phyloP scores from a whole-genome alignment of 1,284 basidiomycete species.

The Farysia itapuensis region DNA sequence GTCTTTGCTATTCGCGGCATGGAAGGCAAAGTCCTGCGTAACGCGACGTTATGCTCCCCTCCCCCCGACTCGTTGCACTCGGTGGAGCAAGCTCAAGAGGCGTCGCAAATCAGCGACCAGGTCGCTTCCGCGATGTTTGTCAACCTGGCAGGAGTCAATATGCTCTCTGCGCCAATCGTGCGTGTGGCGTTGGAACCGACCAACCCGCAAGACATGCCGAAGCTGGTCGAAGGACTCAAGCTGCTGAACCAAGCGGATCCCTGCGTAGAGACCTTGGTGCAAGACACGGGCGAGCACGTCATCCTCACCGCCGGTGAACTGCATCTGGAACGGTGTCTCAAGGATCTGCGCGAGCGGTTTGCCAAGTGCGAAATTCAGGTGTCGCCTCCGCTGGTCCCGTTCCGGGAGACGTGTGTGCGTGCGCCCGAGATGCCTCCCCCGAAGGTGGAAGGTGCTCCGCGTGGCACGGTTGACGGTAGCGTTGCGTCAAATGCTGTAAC shows the following conservation, averaged over 20 bases:
- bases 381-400: constrained; percentile 94
- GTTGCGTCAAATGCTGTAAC: constrained; percentile 74
- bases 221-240: constrained; percentile 82
- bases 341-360: constrained; percentile 91
- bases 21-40: constrained; percentile 85
- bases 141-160: constrained; percentile 54
- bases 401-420: constrained; percentile 85
- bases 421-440: constrained; percentile 78
- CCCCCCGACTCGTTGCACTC: constrained; percentile 20
- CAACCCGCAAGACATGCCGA: constrained; percentile 83
- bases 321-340: constrained; percentile 94
- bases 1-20: constrained; percentile 91
- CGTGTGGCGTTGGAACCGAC: constrained; percentile 90
- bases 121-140: constrained; percentile 31
- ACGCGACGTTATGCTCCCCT: constrained; percentile 79
- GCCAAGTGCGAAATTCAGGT: constrained; percentile 89
- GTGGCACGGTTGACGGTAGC: constrained; percentile 77
- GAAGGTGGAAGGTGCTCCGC: constrained; percentile 71
- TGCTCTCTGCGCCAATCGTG: constrained; percentile 75
- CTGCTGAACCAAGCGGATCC: constrained; percentile 94
- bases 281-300: constrained; percentile 95
- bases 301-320: constrained; percentile 95
- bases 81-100: constrained; percentile 14
- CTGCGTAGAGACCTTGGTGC: constrained; percentile 94
- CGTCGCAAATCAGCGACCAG: constrained; percentile 9